phyloP scores from a whole-genome alignment of 176 grass and related monocot genomes.

The Metroxylon sagu region DNA sequence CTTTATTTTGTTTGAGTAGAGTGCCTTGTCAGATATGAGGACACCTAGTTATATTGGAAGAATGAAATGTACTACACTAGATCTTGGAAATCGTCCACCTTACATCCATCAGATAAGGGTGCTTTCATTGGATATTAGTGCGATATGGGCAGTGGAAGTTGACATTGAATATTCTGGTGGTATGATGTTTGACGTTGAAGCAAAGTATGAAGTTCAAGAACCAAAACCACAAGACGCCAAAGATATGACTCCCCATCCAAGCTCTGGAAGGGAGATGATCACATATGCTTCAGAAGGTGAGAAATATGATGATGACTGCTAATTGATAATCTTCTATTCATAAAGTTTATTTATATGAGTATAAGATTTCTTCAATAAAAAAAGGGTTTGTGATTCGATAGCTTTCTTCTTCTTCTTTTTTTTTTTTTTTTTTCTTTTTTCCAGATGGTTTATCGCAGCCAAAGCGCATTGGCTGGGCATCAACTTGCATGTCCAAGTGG shows the following conservation, averaged over 20 bases:
- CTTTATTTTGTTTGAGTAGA: conserved; percentile 27
- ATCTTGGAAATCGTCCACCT: conserved; percentile 69
- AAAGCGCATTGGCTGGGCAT: conserved; percentile 65
- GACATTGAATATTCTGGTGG: conserved; percentile 77
- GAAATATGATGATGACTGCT: conserved; percentile 66
- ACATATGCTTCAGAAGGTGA: conserved; percentile 74
- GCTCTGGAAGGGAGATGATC: conserved; percentile 49
- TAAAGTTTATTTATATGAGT: neutral
- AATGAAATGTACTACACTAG: conserved; percentile 57
- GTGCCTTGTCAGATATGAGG: conserved; percentile 60
- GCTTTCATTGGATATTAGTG: conserved; percentile 61
- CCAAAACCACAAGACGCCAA: conserved; percentile 75
- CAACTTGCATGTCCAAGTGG: conserved; percentile 60
- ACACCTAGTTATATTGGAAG: conserved; percentile 68
- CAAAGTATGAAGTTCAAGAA: conserved; percentile 71
- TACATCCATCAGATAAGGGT: conserved; percentile 67
- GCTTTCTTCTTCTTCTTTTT: too few relatives aligned
- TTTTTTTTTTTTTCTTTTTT: too few relatives aligned
- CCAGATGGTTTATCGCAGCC: conserved; percentile 51
- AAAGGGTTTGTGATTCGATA: neutral
- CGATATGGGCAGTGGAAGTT: conserved; percentile 76
- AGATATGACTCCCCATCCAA: conserved; percentile 47
- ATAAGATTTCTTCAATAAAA: too few relatives aligned
- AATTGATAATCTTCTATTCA: conserved; percentile 26
- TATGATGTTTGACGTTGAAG: conserved; percentile 57